These are phyloP conservation scores for Sicyos baderoa DNA, from an alignment of 306 rosid species.

Conservation along the genomic window DNA sequence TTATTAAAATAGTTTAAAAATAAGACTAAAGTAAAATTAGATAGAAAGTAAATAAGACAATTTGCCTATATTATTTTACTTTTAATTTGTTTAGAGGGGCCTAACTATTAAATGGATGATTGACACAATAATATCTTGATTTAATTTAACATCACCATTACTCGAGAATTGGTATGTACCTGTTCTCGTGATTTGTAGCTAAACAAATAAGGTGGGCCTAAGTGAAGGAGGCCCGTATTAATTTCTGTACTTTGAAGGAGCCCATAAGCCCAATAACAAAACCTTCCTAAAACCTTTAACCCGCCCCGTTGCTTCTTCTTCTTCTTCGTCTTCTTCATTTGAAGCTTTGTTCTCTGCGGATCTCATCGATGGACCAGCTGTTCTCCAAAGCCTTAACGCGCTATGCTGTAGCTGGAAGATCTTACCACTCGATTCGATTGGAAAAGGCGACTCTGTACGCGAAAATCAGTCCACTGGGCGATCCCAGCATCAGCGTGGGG, in stretches of 20 bases:
- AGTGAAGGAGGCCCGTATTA: background rate
- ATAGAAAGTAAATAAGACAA: too few species aligned
- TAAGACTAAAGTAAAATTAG: too few species aligned
- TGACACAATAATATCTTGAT: too few species aligned
- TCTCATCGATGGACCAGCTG: conserved; percentile 38
- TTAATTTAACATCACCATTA: too few species aligned
- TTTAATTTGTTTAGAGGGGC: too few species aligned
- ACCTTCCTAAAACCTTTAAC: conserved; percentile 11
- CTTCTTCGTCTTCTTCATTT: background rate
- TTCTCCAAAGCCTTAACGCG: conserved; percentile 30
- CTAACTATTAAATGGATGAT: too few species aligned
- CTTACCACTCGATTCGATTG: conserved; percentile 54
- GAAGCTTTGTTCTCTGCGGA: conserved; percentile 4
- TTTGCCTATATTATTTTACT: too few species aligned
- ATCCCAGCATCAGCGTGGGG: conserved; percentile 31
- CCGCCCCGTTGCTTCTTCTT: background rate
- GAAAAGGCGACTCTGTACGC: conserved; percentile 48
- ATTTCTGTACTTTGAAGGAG: background rate
- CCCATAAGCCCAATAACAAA: conserved; percentile 5
- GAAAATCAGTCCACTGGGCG: conserved; percentile 68
- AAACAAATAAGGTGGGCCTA: too few species aligned
- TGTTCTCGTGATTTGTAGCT: too few species aligned
- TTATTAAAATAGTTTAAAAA: too few species aligned
- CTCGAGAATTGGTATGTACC: too few species aligned
- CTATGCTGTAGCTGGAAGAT: conserved; percentile 28